These are phyloP conservation scores for Aspergillus sp. DNA, from an alignment of 2,329 filamentous ascomycete genomes.

Conservation along the genomic window DNA sequence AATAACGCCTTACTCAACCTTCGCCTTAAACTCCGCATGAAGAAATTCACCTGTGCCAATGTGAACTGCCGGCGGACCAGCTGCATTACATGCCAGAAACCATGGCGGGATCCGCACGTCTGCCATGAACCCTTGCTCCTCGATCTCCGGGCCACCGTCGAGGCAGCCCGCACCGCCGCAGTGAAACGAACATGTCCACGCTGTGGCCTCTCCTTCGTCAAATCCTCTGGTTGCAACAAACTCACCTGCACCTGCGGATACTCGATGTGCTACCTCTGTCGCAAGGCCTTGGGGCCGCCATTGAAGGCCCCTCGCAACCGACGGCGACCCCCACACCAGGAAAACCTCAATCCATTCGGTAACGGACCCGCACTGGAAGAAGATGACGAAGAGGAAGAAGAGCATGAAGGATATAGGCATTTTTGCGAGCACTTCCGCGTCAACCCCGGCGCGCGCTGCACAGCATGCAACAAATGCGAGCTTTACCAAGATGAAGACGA, in stretches of 20 bases:
- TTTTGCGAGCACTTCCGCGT: slow-evolving; percentile 96
- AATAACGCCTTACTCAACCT: slow-evolving; percentile 64
- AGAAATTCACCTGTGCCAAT: slow-evolving; percentile 75
- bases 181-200: slow-evolving; percentile 93
- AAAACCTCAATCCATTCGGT: slow-evolving; percentile 45
- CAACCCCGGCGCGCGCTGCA: slow-evolving; percentile 71
- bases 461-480: slow-evolving; percentile 77
- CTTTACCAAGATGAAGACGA: slow-evolving; percentile 71
- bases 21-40: slow-evolving; percentile 68
- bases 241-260: slow-evolving; percentile 94
- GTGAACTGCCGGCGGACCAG: slow-evolving; percentile 68
- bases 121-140: slow-evolving; percentile 83
- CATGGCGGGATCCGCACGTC: slow-evolving; percentile 84
- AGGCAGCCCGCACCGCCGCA: slow-evolving; percentile 88
- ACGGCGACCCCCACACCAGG: slow-evolving; percentile 14
- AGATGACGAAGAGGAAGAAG: slow-evolving; percentile 33
- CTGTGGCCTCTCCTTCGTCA: slow-evolving; percentile 90
- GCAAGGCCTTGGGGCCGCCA: slow-evolving; percentile 58
- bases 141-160: slow-evolving; percentile 82
- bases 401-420: slow-evolving; percentile 78
- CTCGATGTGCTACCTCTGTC: slow-evolving; percentile 97
- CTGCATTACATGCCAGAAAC: slow-evolving; percentile 78
- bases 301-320: slow-evolving; percentile 13
- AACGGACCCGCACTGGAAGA: slow-evolving; percentile 1
- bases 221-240: slow-evolving; percentile 93